Percentiles rank a stretch among this genome's conserved stretches.
Conservation (phyloP, 768 basidiomycete species). For the Saitozyma podzolica region DNA sequence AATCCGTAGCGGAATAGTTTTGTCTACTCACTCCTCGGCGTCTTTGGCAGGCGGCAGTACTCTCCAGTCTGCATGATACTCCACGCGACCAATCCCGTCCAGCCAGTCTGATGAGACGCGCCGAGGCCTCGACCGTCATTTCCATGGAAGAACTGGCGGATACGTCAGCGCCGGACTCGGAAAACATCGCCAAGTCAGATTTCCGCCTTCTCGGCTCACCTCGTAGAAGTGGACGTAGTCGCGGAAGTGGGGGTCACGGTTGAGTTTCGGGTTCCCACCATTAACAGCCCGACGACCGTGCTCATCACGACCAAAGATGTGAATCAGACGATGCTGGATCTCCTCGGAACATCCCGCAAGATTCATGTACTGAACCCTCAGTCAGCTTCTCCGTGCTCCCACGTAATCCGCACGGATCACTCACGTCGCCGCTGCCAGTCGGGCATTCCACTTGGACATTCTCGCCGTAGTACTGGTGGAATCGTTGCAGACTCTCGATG, state of each 20-base stretch:
- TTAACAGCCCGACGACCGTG: conserved; percentile 86
- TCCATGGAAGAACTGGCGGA: conserved; percentile 82
- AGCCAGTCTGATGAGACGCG: conserved; percentile 97
- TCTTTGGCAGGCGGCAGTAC: conserved; percentile 85
- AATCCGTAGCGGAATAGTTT: neutral
- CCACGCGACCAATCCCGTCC: conserved; percentile 60
- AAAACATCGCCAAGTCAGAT: neutral
- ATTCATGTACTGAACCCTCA: conserved; percentile 68
- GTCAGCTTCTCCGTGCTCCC: conserved; percentile 1
- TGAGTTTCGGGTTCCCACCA: conserved; percentile 80
- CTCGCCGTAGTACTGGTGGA: conserved; percentile 91
- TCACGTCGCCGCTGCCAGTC: conserved; percentile 82
- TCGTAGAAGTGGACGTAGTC: conserved; percentile 98
- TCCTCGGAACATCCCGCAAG: conserved; percentile 91
- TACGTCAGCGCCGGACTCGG: conserved; percentile 1
- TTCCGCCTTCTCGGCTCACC: neutral
- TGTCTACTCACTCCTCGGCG: conserved; percentile 75
- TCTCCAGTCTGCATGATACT: conserved; percentile 71
- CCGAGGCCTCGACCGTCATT: conserved; percentile 90
- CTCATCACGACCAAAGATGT: conserved; percentile 91
- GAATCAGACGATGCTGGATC: conserved; percentile 97
- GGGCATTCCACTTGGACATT: conserved; percentile 92
- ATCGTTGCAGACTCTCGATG: conserved; percentile 90
- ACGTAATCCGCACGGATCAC: conserved; percentile 1
- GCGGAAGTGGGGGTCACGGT: conserved; percentile 90